These are phyloP conservation scores for Ormosia semicastrata DNA, from an alignment of 306 rosid genomes.

Conservation along the genomic window DNA sequence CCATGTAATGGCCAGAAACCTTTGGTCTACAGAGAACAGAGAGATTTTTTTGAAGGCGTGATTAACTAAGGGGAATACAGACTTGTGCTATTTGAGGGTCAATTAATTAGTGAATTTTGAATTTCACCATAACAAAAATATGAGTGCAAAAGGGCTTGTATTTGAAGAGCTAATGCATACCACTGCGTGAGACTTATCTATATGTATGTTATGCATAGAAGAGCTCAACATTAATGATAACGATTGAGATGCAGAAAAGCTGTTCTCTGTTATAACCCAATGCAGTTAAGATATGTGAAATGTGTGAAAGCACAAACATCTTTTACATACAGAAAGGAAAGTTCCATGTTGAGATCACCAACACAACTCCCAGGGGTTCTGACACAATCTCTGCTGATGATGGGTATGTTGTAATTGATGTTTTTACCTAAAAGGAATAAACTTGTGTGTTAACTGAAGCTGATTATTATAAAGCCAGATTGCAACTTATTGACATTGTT, in stretches of 20 bases:
- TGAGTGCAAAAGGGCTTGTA: neutral
- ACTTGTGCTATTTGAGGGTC: too few relatives aligned
- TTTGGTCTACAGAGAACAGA: too few relatives aligned
- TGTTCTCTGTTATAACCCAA: neutral
- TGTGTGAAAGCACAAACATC: neutral
- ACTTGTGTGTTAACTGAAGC: neutral
- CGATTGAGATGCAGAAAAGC: neutral
- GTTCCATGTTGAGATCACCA: slow-evolving; percentile 74
- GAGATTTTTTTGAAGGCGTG: too few relatives aligned
- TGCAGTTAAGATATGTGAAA: neutral
- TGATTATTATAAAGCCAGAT: neutral
- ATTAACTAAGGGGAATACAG: too few relatives aligned
- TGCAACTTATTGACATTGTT: neutral
- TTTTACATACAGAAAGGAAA: slow-evolving; percentile 57
- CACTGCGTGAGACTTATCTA: neutral
- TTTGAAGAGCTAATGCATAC: neutral
- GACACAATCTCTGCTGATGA: slow-evolving; percentile 70
- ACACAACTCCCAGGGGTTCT: slow-evolving; percentile 69
- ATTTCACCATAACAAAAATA: neutral
- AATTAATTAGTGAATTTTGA: neutral
- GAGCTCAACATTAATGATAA: neutral
- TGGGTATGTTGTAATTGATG: slow-evolving; percentile 53
- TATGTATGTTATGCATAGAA: neutral
- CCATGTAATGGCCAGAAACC: too few relatives aligned
- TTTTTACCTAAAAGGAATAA: slow-evolving; percentile 45